Conservation (phyloP, 768 basidiomycete species). For the Neoboletus magnificus region DNA sequence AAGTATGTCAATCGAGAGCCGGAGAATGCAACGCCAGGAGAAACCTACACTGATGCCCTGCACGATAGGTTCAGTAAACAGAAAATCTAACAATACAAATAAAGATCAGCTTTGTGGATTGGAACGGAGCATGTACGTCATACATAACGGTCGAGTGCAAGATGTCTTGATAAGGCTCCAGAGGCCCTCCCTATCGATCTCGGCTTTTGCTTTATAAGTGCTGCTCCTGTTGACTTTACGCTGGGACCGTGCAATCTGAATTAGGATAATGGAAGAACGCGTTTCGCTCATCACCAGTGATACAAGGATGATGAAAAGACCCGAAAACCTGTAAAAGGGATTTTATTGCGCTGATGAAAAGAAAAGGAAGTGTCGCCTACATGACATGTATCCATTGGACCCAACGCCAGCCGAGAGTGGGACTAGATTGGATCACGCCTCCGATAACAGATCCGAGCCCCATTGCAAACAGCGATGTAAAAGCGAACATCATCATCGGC, state of each 20-base stretch:
- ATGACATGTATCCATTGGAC: constrained; percentile 77
- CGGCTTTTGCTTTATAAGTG: constrained; percentile 56
- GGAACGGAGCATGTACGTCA: constrained; percentile 23
- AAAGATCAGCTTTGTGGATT: neutral
- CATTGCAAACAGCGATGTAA: constrained; percentile 52
- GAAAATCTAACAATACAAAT: constrained; percentile 14
- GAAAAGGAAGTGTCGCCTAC: constrained; percentile 26
- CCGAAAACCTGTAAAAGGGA: constrained; percentile 44
- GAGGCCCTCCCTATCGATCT: constrained; percentile 57
- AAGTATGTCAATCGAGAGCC: neutral
- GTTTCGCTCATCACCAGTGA: constrained; percentile 67
- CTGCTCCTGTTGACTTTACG: constrained; percentile 64
- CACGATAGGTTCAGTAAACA: constrained; percentile 61
- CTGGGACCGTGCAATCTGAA: constrained; percentile 56
- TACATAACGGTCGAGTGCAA: constrained; percentile 67
- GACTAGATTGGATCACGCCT: constrained; percentile 62
- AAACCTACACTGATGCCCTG: constrained; percentile 61
- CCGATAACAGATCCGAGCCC: constrained; percentile 62
- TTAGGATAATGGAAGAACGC: constrained; percentile 65
- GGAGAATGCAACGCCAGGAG: neutral
- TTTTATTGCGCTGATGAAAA: neutral
- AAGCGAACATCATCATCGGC: constrained; percentile 71
- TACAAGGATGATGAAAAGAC: constrained; percentile 45
- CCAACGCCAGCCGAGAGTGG: constrained; percentile 69
- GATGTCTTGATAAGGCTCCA: constrained; percentile 60